Evolutionary conservation across 2,329 filamentous ascomycete species (phyloP).

Genomic region (Aureobasidium namibiae): DNA sequence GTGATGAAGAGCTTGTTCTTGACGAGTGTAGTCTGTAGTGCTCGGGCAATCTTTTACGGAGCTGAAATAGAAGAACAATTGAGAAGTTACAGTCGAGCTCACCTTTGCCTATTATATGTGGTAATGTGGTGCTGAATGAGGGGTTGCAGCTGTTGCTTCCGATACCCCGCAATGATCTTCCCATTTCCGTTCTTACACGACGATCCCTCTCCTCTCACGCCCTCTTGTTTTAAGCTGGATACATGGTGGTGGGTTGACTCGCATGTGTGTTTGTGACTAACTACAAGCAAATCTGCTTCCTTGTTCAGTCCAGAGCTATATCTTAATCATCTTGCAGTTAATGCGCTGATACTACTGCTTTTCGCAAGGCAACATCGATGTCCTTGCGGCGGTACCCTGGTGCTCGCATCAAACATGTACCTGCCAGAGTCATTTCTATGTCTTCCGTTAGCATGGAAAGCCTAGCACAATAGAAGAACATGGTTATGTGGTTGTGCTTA

Average conservation of each 20-base stretch:
- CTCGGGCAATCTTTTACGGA: neutral
- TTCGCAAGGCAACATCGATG: slow-evolving; percentile 3
- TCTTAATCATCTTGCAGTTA: neutral
- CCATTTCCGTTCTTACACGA: neutral
- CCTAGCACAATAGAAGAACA: neutral
- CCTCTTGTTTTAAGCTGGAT: too few relatives aligned
- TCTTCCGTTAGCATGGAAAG: neutral
- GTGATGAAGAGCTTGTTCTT: neutral
- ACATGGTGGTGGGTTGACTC: too few relatives aligned
- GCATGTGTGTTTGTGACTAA: too few relatives aligned
- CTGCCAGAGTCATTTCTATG: neutral
- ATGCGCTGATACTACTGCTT: neutral
- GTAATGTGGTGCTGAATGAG: neutral
- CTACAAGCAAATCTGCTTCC: too few relatives aligned
- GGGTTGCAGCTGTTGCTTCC: neutral
- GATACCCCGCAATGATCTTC: neutral
- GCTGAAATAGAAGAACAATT: neutral
- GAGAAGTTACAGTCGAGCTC: neutral
- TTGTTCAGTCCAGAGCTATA: too few relatives aligned
- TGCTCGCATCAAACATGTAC: slow-evolving; percentile 7
- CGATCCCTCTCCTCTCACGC: too few relatives aligned
- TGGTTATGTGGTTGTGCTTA: neutral
- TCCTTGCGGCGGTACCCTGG: slow-evolving; percentile 7
- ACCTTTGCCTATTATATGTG: neutral
- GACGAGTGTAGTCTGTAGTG: neutral